phyloP scores from a whole-genome alignment of 2,329 filamentous ascomycete genomes.

The Microcyclosporella mali region DNA sequence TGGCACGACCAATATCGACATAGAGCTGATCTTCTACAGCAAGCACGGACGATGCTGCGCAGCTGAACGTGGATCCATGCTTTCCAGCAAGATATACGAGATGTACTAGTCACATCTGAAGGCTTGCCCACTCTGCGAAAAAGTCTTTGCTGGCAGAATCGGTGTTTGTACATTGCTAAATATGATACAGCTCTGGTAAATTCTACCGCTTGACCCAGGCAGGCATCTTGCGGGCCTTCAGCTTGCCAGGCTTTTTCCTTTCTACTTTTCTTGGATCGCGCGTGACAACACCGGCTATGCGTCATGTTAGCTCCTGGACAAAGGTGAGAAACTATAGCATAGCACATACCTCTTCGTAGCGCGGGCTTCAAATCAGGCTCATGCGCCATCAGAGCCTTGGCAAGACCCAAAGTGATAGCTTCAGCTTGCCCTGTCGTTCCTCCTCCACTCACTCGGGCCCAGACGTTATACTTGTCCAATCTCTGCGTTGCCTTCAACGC shows the following conservation, averaged over 20 bases:
- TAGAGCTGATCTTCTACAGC: no score
- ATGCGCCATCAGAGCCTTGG: conserved; percentile 80
- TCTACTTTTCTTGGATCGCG: conserved; percentile 88
- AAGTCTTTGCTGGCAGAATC: background rate
- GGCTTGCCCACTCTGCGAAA: background rate
- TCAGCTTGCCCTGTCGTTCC: conserved; percentile 94
- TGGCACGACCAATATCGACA: no score
- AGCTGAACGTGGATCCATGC: no score
- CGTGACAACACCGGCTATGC: conserved; percentile 79
- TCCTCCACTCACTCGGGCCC: conserved; percentile 75
- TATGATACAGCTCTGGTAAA: background rate
- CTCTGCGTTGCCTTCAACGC: conserved; percentile 74
- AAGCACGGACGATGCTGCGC: no score
- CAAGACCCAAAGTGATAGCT: conserved; percentile 82
- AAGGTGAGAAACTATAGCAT: background rate
- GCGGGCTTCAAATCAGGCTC: conserved; percentile 87
- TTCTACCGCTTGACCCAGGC: conserved; percentile 83
- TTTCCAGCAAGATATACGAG: no score
- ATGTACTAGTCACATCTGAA: no score
- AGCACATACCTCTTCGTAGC: conserved; percentile 75
- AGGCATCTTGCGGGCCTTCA: conserved; percentile 97
- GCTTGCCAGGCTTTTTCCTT: conserved; percentile 92
- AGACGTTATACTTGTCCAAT: conserved; percentile 95
- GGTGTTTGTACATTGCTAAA: no score
- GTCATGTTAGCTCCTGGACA: conserved; percentile 38